A percentile compares a stretch with the other conserved stretches of the same genome.
Conservation (phyloP, 1,139 yeast species). For the Candida sanyaensis region DNA sequence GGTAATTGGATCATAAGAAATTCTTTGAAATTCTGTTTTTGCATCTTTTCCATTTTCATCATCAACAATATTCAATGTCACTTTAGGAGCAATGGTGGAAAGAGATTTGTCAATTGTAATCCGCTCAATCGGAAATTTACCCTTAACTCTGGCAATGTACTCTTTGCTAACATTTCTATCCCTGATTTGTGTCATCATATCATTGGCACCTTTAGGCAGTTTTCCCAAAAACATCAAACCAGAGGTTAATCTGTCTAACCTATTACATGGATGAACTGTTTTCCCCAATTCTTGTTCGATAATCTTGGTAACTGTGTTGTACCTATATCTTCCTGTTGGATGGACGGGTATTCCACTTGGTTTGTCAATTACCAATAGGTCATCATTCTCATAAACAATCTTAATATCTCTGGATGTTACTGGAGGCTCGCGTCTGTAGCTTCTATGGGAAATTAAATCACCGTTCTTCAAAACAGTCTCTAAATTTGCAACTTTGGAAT, state of each 20-base stretch:
- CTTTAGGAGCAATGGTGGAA: constrained; percentile 71
- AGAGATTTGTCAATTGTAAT: constrained; percentile 69
- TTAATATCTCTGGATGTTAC: constrained; percentile 71
- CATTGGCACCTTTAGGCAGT: constrained; percentile 77
- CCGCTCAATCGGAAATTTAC: constrained; percentile 66
- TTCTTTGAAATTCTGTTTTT: constrained; percentile 51
- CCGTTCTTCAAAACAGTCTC: constrained; percentile 79
- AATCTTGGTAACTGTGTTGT: constrained; percentile 83
- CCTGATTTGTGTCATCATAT: constrained; percentile 70
- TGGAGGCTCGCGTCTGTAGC: constrained; percentile 91
- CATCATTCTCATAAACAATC: constrained; percentile 78
- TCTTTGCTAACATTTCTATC: constrained; percentile 78
- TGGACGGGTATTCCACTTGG: constrained; percentile 97
- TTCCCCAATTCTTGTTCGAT: constrained; percentile 66
- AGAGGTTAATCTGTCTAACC: constrained; percentile 88
- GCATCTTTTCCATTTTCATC: constrained; percentile 68
- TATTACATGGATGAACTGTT: constrained; percentile 82
- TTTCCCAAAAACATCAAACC: constrained; percentile 94
- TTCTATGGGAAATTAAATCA: constrained; percentile 77
- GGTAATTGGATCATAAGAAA: constrained; percentile 61
- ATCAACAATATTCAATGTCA: constrained; percentile 74
- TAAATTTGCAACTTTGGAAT: constrained; percentile 61
- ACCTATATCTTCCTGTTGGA: constrained; percentile 92
- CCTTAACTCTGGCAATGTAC: constrained; percentile 85
- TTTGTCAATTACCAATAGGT: constrained; percentile 83